Conservation (phyloP, 129 eudicot species). For the Centaurea solstitialis region DNA sequence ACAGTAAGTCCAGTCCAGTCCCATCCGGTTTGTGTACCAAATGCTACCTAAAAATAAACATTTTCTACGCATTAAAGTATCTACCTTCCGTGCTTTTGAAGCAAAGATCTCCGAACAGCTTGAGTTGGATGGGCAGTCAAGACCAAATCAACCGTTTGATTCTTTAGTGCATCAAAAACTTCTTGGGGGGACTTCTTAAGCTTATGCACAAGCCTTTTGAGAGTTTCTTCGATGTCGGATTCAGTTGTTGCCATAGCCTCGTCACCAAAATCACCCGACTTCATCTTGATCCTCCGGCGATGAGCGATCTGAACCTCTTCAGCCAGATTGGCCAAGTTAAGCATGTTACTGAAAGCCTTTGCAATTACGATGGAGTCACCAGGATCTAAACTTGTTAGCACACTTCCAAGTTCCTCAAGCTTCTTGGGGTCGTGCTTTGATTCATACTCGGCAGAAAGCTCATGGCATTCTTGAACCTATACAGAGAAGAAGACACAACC, state of each 20-base stretch:
- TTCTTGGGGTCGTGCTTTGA: constrained; percentile 67
- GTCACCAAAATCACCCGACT: constrained; percentile 79
- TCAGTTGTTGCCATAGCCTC: constrained; percentile 86
- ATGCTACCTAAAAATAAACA: too few relatives aligned
- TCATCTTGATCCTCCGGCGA: constrained; percentile 72
- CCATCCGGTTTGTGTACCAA: too few relatives aligned
- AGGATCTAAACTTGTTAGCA: constrained; percentile 84
- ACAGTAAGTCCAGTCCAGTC: too few relatives aligned
- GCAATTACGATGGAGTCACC: constrained; percentile 96
- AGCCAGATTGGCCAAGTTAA: constrained; percentile 89
- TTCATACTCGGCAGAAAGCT: constrained; percentile 96
- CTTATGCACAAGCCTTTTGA: constrained; percentile 74
- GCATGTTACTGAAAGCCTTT: constrained; percentile 92
- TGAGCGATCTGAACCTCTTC: constrained; percentile 97
- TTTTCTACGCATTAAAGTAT: too few relatives aligned
- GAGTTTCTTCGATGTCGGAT: constrained; percentile 93
- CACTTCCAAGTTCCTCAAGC: constrained; percentile 86
- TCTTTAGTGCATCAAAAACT: constrained; percentile 87
- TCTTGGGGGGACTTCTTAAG: constrained; percentile 88
- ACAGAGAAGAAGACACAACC: constrained; percentile 14
- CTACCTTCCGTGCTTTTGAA: constrained; percentile 98
- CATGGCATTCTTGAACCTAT: constrained; percentile 97
- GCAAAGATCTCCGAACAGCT: constrained; percentile 91
- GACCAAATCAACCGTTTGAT: constrained; percentile 91
- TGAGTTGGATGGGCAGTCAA: constrained; percentile 97